These are phyloP conservation scores for Teratosphaeria gauchensis DNA, from an alignment of 2,329 filamentous ascomycete species.

Conservation along the genomic window DNA sequence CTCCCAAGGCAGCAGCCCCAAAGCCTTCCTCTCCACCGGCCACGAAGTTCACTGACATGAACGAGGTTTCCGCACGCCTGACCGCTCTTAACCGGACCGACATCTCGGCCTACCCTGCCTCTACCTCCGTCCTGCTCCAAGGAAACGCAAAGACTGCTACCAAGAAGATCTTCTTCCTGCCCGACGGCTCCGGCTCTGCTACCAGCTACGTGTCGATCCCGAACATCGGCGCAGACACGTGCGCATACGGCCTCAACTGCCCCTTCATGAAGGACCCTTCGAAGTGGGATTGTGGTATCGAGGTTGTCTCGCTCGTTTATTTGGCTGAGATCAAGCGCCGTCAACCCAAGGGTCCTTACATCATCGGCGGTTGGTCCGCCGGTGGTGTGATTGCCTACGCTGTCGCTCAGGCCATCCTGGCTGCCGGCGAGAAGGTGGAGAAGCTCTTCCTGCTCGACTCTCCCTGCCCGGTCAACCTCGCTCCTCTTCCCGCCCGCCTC, in stretches of 20 bases:
- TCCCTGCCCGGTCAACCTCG: constrained; percentile 43
- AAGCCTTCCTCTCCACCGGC: constrained; percentile 17
- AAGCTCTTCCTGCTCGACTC: constrained; percentile 45
- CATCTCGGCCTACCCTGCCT: constrained; percentile 36
- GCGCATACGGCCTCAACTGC: constrained; percentile 52
- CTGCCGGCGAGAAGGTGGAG: constrained; percentile 40
- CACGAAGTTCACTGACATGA: constrained; percentile 28
- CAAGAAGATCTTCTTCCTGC: constrained; percentile 45
- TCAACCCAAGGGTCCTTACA: constrained; percentile 53
- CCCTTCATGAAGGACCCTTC: constrained; percentile 62
- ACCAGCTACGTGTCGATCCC: constrained; percentile 58
- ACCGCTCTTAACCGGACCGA: constrained; percentile 28
- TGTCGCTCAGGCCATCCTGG: constrained; percentile 39
- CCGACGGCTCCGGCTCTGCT: constrained; percentile 48
- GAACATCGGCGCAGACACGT: constrained; percentile 42
- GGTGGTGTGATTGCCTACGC: constrained; percentile 48
- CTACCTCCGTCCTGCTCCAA: constrained; percentile 48
- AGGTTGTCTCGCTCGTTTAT: constrained; percentile 55
- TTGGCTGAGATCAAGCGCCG: constrained; percentile 61
- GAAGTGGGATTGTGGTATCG: constrained; percentile 55
- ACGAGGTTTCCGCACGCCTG: constrained; percentile 41
- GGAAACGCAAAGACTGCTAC: constrained; percentile 47
- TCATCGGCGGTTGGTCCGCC: constrained; percentile 47
- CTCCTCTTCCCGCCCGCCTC: constrained; percentile 44
- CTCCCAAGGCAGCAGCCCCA: constrained; percentile 14